Conservation (phyloP, 495 filamentous ascomycete genomes). For the Parathielavia hyrcaniae region DNA sequence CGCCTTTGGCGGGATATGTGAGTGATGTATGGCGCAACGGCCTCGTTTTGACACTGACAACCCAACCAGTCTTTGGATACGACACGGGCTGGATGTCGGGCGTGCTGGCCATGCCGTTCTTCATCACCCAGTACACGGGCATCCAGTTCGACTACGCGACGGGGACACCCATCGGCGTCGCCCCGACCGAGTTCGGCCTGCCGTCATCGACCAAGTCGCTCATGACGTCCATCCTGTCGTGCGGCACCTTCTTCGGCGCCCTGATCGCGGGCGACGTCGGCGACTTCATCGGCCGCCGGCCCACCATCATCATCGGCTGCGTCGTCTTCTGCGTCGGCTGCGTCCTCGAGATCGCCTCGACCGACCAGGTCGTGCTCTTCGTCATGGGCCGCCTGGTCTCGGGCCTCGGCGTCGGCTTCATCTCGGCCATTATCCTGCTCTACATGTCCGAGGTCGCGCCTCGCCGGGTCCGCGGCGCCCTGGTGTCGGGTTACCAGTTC, state of each 20-base stretch:
- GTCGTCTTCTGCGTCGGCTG: constrained; percentile 58
- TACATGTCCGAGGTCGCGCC: constrained; percentile 68
- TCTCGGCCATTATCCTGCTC: constrained; percentile 63
- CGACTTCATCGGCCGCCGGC: constrained; percentile 61
- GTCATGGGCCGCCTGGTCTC: constrained; percentile 63
- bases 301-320: constrained; percentile 61
- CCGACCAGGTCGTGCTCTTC: constrained; percentile 39
- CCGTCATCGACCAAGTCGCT: constrained; percentile 49
- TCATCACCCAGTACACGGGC: constrained; percentile 58
- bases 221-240: constrained; percentile 67
- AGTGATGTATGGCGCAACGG: background rate
- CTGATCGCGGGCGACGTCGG: constrained; percentile 63
- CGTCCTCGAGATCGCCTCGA: constrained; percentile 49
- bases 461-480: constrained; percentile 60
- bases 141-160: constrained; percentile 52
- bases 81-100: constrained; percentile 62
- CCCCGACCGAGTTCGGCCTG: constrained; percentile 26
- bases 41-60: background rate
- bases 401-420: constrained; percentile 67
- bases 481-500: constrained; percentile 74
- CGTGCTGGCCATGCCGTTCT: constrained; percentile 50
- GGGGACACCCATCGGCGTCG: constrained; percentile 32
- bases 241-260: constrained; percentile 70
- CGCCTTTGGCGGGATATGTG: constrained; percentile 11
- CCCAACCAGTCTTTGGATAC: constrained; percentile 49